Evolutionary conservation across 2,329 filamentous ascomycete genomes (phyloP).

Genomic region (Cladosporium sp.): DNA sequence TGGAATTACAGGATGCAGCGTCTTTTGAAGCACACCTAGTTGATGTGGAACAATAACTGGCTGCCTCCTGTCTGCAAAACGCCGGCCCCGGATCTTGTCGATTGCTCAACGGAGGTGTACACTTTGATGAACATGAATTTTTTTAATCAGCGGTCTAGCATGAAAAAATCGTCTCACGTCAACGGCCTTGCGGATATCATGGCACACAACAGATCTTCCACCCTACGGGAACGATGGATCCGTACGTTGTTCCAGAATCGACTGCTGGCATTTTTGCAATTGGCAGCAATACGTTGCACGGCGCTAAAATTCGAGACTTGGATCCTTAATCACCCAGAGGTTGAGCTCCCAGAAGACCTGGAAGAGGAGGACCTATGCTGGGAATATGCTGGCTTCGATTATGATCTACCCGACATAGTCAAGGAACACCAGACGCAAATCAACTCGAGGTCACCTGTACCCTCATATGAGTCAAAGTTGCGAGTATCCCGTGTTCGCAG

Average conservation of each 20-base stretch:
- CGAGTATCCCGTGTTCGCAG: neutral
- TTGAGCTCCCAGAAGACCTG: neutral
- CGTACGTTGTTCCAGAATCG: neutral
- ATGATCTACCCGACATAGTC: neutral
- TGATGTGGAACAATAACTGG: neutral
- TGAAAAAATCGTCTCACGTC: neutral
- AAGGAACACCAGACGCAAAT: too few relatives aligned
- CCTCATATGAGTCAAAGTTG: neutral
- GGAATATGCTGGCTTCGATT: conserved; percentile 7
- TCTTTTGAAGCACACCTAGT: neutral
- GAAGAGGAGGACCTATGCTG: neutral
- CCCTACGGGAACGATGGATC: neutral
- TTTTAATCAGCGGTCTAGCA: neutral
- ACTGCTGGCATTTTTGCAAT: neutral
- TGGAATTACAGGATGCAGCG: neutral
- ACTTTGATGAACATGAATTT: neutral
- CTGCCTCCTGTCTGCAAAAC: neutral
- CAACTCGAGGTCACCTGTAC: neutral
- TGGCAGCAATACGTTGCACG: neutral
- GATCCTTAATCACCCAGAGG: neutral
- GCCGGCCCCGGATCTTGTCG: neutral
- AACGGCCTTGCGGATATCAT: neutral
- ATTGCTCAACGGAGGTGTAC: conserved; percentile 3
- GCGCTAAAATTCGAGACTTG: neutral
- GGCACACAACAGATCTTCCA: neutral